Conservation (phyloP, 352 stramenopile genomes). For the Pythium periplocum region DNA sequence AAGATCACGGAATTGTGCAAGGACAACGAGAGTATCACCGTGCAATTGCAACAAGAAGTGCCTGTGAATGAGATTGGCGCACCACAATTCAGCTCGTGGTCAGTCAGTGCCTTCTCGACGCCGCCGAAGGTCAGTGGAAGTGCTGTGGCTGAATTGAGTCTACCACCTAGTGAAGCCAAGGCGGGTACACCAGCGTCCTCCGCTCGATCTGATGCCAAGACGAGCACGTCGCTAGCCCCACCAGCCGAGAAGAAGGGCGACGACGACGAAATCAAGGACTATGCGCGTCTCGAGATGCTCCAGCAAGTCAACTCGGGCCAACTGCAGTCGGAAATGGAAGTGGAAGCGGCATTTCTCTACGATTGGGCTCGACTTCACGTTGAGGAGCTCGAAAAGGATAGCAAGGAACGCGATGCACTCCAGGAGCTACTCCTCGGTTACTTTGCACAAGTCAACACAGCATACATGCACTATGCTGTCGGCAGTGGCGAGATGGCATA, state of each 20-base stretch:
- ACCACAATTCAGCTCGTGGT: constrained; percentile 61
- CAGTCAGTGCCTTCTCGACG: constrained; percentile 48
- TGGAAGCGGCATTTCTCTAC: constrained; percentile 78
- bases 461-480: constrained; percentile 73
- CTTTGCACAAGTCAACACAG: constrained; percentile 47
- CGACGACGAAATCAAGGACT: constrained; percentile 55
- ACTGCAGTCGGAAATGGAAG: constrained; percentile 74
- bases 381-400: constrained; percentile 50
- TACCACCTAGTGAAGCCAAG: constrained; percentile 9
- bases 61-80: constrained; percentile 78
- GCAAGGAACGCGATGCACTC: constrained; percentile 35
- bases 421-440: constrained; percentile 54
- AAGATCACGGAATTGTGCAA: constrained; percentile 60
- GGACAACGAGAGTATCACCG: constrained; percentile 61
- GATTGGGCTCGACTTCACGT: constrained; percentile 55
- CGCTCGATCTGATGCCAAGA: background rate
- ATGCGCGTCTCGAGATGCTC: constrained; percentile 59
- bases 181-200: background rate
- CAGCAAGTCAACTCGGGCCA: constrained; percentile 74
- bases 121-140: constrained; percentile 6
- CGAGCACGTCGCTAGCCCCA: constrained; percentile 3
- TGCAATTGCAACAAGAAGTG: constrained; percentile 75
- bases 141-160: background rate
- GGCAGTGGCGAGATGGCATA: constrained; percentile 60
- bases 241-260: constrained; percentile 21